Conservation (phyloP, 1,284 basidiomycete genomes). For the Ganoderma sp. region DNA sequence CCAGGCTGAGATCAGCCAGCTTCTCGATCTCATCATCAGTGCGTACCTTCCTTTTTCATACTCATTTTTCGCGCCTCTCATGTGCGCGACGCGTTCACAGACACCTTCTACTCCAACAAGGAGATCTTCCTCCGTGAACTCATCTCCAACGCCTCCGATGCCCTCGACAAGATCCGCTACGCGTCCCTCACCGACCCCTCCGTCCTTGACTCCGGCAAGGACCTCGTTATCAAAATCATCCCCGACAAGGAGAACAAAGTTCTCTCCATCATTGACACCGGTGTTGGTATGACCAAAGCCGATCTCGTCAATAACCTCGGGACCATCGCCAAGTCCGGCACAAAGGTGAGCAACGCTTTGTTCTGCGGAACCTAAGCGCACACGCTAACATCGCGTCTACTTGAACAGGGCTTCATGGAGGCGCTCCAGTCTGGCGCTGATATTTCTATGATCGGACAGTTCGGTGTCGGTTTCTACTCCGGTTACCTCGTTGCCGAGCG, state of each 20-base stretch:
- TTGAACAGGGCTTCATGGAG: constrained; percentile 90
- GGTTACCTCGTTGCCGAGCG: constrained; percentile 99
- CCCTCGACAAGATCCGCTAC: constrained; percentile 97
- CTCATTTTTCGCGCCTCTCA: constrained; percentile 19
- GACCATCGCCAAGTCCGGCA: constrained; percentile 98
- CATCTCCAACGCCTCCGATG: constrained; percentile 93
- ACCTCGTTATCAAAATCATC: constrained; percentile 90
- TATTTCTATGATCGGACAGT: constrained; percentile 93
- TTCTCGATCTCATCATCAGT: constrained; percentile 93
- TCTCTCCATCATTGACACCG: constrained; percentile 92
- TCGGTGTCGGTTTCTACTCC: constrained; percentile 99
- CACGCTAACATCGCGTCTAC: constrained; percentile 20
- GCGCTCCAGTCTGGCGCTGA: constrained; percentile 96
- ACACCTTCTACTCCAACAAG: constrained; percentile 99
- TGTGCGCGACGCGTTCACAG: constrained; percentile 47
- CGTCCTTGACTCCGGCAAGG: constrained; percentile 86
- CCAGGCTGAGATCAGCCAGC: constrained; percentile 97
- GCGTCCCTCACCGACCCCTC: constrained; percentile 91
- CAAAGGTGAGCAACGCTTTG: constrained; percentile 63
- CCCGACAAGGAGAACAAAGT: constrained; percentile 97
- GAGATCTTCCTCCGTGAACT: constrained; percentile 97
- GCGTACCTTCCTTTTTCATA: constrained; percentile 38
- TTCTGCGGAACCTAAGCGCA: background rate
- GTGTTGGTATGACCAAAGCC: constrained; percentile 99
- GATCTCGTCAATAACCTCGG: constrained; percentile 99